phyloP scores from a whole-genome alignment of 176 grass and related monocot genomes.

The Luzula sylvatica region DNA sequence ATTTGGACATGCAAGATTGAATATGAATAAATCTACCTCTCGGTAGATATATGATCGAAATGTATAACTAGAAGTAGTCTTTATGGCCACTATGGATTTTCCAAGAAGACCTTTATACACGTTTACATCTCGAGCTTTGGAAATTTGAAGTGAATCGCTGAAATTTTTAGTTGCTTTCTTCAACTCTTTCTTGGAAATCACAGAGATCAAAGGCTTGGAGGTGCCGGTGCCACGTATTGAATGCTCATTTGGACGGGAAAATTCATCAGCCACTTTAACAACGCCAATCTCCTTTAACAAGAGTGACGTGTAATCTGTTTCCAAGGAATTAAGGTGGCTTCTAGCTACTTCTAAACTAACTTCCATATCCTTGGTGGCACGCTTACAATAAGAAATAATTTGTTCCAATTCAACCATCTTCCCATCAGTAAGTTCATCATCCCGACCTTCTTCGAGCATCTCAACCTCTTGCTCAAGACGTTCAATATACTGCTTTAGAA shows the following conservation, averaged over 20 bases:
- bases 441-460: slow-evolving; percentile 13
- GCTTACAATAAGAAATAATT: slow-evolving; percentile 21
- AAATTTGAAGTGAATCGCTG: slow-evolving; percentile 30
- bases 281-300: slow-evolving; percentile 9
- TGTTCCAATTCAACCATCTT: slow-evolving; percentile 21
- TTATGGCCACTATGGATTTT: slow-evolving; percentile 41
- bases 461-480: background rate
- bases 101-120: slow-evolving; percentile 44
- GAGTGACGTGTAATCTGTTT: slow-evolving; percentile 7
- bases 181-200: slow-evolving; percentile 36
- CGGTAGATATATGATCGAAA: slow-evolving; percentile 44
- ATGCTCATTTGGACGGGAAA: background rate
- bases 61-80: slow-evolving; percentile 38
- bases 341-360: background rate
- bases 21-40: slow-evolving; percentile 22
- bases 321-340: slow-evolving; percentile 6
- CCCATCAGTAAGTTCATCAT: slow-evolving; percentile 18
- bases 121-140: slow-evolving; percentile 34
- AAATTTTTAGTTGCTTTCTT: slow-evolving; percentile 41
- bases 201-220: slow-evolving; percentile 3
- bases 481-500: slow-evolving; percentile 27
- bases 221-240: background rate
- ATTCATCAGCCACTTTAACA: slow-evolving; percentile 15
- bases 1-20: too few species aligned
- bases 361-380: slow-evolving; percentile 20